A percentile compares a stretch with the other conserved stretches of the same genome.
These are phyloP conservation scores for Thozetella sp. DNA, from an alignment of 495 filamentous ascomycete genomes.

Conservation along the genomic window DNA sequence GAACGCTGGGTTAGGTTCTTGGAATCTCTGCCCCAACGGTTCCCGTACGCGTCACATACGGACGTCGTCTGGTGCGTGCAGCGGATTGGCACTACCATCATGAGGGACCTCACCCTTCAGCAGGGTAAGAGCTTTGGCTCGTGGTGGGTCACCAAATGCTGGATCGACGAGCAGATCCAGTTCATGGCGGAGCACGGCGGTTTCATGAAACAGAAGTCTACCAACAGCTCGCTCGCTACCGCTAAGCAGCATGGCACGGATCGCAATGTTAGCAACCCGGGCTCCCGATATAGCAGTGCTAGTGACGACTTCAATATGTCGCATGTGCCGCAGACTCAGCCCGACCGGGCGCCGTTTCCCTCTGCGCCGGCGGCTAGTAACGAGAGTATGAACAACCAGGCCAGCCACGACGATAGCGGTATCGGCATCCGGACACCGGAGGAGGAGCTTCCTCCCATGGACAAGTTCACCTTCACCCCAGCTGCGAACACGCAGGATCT, in stretches of 20 bases:
- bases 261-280: slow-evolving; percentile 27
- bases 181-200: slow-evolving; percentile 93
- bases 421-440: slow-evolving; percentile 68
- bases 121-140: slow-evolving; percentile 86
- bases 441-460: slow-evolving; percentile 47
- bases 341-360: slow-evolving; percentile 43
- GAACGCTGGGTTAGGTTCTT: slow-evolving; percentile 88
- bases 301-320: slow-evolving; percentile 41
- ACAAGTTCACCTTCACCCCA: slow-evolving; percentile 49
- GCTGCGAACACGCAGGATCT: slow-evolving; percentile 20
- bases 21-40: slow-evolving; percentile 69
- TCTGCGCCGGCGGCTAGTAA: slow-evolving; percentile 25
- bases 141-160: slow-evolving; percentile 99
- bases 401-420: slow-evolving; percentile 67
- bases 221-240: slow-evolving; percentile 13
- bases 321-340: slow-evolving; percentile 33
- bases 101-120: slow-evolving; percentile 80
- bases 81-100: slow-evolving; percentile 65
- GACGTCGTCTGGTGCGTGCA: slow-evolving; percentile 73
- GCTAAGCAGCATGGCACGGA: slow-evolving; percentile 26
- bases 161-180: slow-evolving; percentile 91
- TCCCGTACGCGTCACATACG: slow-evolving; percentile 67
- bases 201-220: slow-evolving; percentile 64
- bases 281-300: slow-evolving; percentile 42
- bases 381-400: slow-evolving; percentile 22